Evolutionary conservation across 352 stramenopile genomes (phyloP).

Genomic region (Phytophthora sojae): DNA sequence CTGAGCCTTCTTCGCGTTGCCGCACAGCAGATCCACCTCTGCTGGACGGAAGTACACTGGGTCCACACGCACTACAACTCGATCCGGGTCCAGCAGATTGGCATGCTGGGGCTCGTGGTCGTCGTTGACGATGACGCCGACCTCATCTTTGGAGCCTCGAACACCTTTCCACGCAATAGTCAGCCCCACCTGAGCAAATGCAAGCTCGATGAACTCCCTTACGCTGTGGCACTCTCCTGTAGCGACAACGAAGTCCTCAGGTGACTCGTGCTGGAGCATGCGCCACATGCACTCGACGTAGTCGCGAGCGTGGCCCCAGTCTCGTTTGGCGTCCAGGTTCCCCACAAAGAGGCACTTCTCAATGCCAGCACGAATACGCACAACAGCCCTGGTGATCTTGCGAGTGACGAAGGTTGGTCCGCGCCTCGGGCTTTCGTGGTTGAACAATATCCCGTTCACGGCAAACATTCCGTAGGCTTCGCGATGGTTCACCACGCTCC

Average conservation of each 20-base stretch:
- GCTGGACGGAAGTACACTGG: constrained; percentile 98
- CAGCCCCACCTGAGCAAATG: constrained; percentile 92
- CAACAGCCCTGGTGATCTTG: constrained; percentile 98
- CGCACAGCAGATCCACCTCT: constrained; percentile 98
- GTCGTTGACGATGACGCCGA: constrained; percentile 89
- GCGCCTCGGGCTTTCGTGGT: constrained; percentile 98
- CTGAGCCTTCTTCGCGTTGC: constrained; percentile 95
- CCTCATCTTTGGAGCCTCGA: constrained; percentile 91
- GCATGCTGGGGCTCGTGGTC: constrained; percentile 4
- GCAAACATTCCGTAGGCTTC: constrained; percentile 96
- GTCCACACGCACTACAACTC: constrained; percentile 96
- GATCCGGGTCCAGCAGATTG: constrained; percentile 62
- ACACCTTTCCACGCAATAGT: constrained; percentile 93
- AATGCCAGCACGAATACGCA: constrained; percentile 91
- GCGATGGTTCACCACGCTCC: constrained; percentile 99
- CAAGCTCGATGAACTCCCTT: constrained; percentile 97
- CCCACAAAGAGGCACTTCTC: constrained; percentile 97
- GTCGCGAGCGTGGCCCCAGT: constrained; percentile 99
- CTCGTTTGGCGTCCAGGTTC: constrained; percentile 97
- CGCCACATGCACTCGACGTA: constrained; percentile 99
- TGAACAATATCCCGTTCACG: constrained; percentile 99
- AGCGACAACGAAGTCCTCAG: constrained; percentile 86
- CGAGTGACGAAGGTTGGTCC: constrained; percentile 98
- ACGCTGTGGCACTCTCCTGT: constrained; percentile 99
- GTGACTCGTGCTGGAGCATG: constrained; percentile 94